These are phyloP conservation scores for Beauveria australis DNA, from an alignment of 2,329 filamentous ascomycete genomes.

Conservation along the genomic window DNA sequence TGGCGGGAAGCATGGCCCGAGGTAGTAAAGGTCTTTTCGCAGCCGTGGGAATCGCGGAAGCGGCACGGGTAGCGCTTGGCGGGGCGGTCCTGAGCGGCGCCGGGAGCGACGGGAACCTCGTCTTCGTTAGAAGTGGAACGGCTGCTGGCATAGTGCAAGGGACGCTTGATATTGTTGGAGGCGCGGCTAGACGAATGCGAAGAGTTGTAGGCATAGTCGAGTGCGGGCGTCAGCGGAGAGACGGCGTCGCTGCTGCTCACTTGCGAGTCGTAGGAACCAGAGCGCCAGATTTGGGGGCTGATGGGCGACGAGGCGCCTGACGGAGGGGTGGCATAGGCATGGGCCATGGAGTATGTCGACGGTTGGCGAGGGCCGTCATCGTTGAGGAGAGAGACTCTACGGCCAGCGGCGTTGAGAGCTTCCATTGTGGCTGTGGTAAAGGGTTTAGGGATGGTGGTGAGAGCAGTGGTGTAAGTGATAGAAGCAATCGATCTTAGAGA, in stretches of 20 bases:
- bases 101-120: conserved; percentile 35
- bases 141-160: conserved; percentile 34
- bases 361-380: conserved; percentile 38
- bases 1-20: conserved; percentile 80
- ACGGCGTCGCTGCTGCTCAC: conserved; percentile 39
- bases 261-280: conserved; percentile 54
- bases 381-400: conserved; percentile 52
- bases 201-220: conserved; percentile 31
- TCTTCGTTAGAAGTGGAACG: conserved; percentile 44
- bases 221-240: conserved; percentile 48
- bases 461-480: conserved; percentile 2
- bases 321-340: conserved; percentile 26
- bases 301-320: conserved; percentile 39
- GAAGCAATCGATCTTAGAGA: not conserved
- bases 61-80: conserved; percentile 68
- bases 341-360: conserved; percentile 25
- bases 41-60: conserved; percentile 61
- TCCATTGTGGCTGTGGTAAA: conserved; percentile 34
- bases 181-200: conserved; percentile 23
- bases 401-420: conserved; percentile 46
- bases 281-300: conserved; percentile 50
- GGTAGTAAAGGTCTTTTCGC: conserved; percentile 74
- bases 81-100: conserved; percentile 35
- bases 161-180: conserved; percentile 32
- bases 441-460: not conserved